These are phyloP conservation scores for Wickerhamomyces kurtzmanii DNA, from an alignment of 805 yeast genomes.

Conservation along the genomic window DNA sequence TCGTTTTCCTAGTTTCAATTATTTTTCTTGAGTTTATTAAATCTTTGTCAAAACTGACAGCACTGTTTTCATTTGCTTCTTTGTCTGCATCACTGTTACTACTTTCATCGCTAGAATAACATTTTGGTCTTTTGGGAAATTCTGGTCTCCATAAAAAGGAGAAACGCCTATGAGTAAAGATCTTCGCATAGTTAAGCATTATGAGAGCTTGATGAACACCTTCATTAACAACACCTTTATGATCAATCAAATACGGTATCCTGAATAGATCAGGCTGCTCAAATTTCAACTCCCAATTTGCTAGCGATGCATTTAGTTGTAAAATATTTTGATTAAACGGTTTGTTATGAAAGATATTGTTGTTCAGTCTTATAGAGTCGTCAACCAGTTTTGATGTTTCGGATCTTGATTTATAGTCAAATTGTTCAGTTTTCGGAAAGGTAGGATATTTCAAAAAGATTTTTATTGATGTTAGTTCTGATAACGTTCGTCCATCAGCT, in stretches of 20 bases:
- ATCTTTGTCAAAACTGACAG: conserved; percentile 18
- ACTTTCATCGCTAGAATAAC: conserved; percentile 17
- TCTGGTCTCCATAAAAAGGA: conserved; percentile 43
- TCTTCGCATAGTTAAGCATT: conserved; percentile 39
- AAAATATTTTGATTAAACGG: conserved; percentile 25
- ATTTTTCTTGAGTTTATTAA: conserved; percentile 33
- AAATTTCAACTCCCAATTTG: conserved; percentile 40
- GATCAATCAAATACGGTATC: conserved; percentile 31
- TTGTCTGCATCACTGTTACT: conserved; percentile 15
- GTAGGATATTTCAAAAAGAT: conserved; percentile 30
- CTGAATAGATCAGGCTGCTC: conserved; percentile 31
- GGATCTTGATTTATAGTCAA: conserved; percentile 38
- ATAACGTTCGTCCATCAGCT: conserved; percentile 37
- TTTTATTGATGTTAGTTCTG: conserved; percentile 25
- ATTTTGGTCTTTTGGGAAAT: conserved; percentile 29
- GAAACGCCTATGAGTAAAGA: conserved; percentile 45
- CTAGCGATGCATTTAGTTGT: conserved; percentile 34
- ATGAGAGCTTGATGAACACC: conserved; percentile 43
- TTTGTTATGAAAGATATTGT: conserved; percentile 29
- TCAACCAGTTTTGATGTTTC: conserved; percentile 37
- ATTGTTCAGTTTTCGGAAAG: conserved; percentile 21
- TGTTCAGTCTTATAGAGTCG: conserved; percentile 37
- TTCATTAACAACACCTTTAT: conserved; percentile 36
- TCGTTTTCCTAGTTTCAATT: conserved; percentile 42
- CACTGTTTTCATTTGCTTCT: conserved; percentile 18